A percentile compares a stretch with the other conserved stretches of the same genome.
phyloP scores from a whole-genome alignment of 345 rosid species.

The Xanthoceras sorbifolium region DNA sequence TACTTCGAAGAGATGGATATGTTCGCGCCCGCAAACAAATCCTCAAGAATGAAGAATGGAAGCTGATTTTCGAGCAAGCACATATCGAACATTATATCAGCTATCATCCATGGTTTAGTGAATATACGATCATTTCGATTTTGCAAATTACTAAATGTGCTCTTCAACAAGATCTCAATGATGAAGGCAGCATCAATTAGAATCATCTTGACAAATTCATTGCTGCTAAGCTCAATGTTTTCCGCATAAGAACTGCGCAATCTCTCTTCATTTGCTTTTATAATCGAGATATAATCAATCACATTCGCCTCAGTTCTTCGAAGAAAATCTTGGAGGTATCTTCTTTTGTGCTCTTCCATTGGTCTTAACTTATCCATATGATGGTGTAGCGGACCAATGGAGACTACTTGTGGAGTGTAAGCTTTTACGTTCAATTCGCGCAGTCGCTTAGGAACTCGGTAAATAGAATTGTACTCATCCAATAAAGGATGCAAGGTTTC shows the following conservation, averaged over 20 bases:
- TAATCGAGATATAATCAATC: neutral
- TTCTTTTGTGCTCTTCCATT: slow-evolving; percentile 28
- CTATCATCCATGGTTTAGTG: neutral
- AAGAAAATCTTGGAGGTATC: slow-evolving; percentile 22
- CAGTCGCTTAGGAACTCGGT: slow-evolving; percentile 7
- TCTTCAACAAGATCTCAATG: slow-evolving; percentile 14
- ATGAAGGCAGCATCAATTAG: slow-evolving; percentile 25
- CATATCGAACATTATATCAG: slow-evolving; percentile 2
- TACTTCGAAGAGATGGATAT: neutral
- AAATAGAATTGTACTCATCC: slow-evolving; percentile 5
- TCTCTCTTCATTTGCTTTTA: neutral
- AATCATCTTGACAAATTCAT: slow-evolving; percentile 26
- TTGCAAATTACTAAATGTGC: neutral
- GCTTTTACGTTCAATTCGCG: neutral
- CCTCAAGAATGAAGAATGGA: slow-evolving; percentile 27
- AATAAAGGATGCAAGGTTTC: neutral
- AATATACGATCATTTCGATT: neutral
- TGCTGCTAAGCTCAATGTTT: neutral
- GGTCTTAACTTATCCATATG: neutral
- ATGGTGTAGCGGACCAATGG: slow-evolving; percentile 30
- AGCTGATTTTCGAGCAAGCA: slow-evolving; percentile 38
- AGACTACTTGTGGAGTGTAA: slow-evolving; percentile 9
- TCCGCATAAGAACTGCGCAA: slow-evolving; percentile 15
- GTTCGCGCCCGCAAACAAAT: neutral
- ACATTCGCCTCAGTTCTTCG: neutral